Evolutionary conservation across 805 yeast genomes (phyloP).

Genomic region (Torulaspora quercuum): DNA sequence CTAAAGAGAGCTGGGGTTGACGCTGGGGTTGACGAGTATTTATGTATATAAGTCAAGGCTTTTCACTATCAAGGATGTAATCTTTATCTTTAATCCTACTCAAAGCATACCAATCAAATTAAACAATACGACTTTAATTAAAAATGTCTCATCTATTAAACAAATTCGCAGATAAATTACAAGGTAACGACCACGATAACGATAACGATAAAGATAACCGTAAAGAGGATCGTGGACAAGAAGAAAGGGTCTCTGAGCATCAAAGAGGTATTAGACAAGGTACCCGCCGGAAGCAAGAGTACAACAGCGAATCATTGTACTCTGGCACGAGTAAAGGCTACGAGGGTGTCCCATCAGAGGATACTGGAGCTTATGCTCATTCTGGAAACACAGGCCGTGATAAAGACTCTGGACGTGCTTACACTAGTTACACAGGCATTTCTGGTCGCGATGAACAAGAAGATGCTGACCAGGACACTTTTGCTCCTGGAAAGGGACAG

Average conservation of each 20-base stretch:
- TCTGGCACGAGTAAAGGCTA: slow-evolving; percentile 8
- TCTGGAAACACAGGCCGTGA: slow-evolving; percentile 14
- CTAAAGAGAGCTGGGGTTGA: no score
- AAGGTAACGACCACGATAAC: slow-evolving; percentile 22
- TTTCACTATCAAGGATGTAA: no score
- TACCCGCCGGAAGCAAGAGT: slow-evolving; percentile 11
- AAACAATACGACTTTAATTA: neutral
- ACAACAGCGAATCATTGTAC: slow-evolving; percentile 4
- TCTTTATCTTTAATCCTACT: no score
- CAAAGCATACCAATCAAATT: no score
- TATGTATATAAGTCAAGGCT: no score
- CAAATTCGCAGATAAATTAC: slow-evolving; percentile 33
- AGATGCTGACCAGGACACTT: slow-evolving; percentile 6
- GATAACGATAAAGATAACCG: slow-evolving; percentile 6
- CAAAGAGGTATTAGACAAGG: slow-evolving; percentile 9
- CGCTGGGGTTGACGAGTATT: no score
- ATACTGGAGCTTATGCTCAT: slow-evolving; percentile 9
- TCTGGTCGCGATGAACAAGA: neutral
- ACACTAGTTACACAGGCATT: slow-evolving; percentile 1
- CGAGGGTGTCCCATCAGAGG: slow-evolving; percentile 12
- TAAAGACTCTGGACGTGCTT: slow-evolving; percentile 9
- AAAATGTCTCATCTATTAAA: slow-evolving; percentile 34
- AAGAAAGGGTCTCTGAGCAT: slow-evolving; percentile 9
- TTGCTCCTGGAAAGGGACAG: slow-evolving; percentile 8
- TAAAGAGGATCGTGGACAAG: slow-evolving; percentile 5